A percentile compares a stretch with the other conserved stretches of the same genome.
Conservation (phyloP, 208 protist genomes). For the Acanthamoeba lenticulata region DNA sequence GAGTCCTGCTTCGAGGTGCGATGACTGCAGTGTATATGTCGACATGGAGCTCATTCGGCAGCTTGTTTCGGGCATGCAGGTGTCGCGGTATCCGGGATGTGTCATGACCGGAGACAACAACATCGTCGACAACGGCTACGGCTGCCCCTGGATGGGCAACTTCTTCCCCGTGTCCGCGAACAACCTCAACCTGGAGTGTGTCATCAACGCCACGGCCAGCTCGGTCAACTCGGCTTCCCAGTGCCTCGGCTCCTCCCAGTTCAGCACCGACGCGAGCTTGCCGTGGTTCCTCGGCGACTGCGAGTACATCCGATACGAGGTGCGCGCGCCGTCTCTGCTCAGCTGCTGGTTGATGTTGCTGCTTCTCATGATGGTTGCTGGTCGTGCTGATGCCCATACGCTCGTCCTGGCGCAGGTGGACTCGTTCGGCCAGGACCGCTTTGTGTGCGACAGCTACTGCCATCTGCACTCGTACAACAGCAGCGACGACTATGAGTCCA, state of each 20-base stretch:
- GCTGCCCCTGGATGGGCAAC: not conserved
- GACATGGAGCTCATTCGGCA: no score
- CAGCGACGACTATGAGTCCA: not conserved
- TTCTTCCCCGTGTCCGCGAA: not conserved
- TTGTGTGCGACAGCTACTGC: constrained; percentile 33
- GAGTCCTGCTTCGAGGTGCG: constrained; percentile 5
- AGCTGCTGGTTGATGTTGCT: no score
- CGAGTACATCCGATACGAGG: not conserved
- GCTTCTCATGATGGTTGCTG: no score
- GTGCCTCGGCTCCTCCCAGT: not conserved
- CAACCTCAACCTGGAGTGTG: not conserved
- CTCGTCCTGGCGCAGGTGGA: not conserved
- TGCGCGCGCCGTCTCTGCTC: no score
- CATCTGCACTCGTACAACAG: not conserved
- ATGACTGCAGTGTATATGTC: no score
- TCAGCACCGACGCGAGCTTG: not conserved
- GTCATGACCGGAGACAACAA: not conserved
- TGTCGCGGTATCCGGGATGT: not conserved
- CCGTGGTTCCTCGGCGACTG: not conserved
- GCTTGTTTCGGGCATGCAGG: not conserved
- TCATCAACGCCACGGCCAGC: not conserved
- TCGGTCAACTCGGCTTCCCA: not conserved
- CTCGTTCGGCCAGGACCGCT: not conserved
- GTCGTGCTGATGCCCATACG: not conserved
- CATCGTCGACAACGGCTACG: not conserved